Conservation (phyloP, 345 rosid species). For the Passiflora organensis region DNA sequence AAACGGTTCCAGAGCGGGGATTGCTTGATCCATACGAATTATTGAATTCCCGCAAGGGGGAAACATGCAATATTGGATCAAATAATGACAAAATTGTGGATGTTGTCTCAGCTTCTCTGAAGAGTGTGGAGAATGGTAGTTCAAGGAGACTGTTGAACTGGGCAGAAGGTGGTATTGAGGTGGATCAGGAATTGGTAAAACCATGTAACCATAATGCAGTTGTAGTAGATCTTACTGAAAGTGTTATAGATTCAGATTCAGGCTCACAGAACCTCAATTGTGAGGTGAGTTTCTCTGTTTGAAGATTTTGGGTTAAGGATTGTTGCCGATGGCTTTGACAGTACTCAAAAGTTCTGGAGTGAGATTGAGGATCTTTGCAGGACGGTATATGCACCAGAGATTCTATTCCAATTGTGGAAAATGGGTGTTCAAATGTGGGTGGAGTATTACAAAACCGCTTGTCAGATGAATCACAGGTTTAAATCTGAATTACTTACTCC, state of each 20-base stretch:
- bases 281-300: constrained; percentile 49
- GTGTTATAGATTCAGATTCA: constrained; percentile 31
- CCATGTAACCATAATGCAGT: constrained; percentile 32
- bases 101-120: constrained; percentile 27
- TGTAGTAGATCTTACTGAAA: constrained; percentile 33
- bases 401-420: constrained; percentile 34
- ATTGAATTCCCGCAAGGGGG: constrained; percentile 21
- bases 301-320: constrained; percentile 33
- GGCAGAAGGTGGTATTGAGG: constrained; percentile 30
- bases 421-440: constrained; percentile 28
- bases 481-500: constrained; percentile 16
- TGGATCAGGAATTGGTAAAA: constrained; percentile 33
- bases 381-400: constrained; percentile 30
- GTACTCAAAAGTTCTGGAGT: constrained; percentile 27
- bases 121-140: constrained; percentile 21
- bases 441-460: constrained; percentile 34
- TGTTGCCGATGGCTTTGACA: constrained; percentile 28
- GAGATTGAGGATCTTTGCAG: constrained; percentile 48
- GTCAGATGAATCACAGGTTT: constrained; percentile 56
- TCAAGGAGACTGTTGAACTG: constrained; percentile 17
- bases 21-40: constrained; percentile 30
- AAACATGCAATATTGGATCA: constrained; percentile 19
- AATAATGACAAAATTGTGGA: constrained; percentile 21
- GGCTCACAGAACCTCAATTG: constrained; percentile 36
- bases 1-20: constrained; percentile 13